Base-by-base conservation (phyloP, 1,284 basidiomycete species). In the Ustilago cynodontis region DNA sequence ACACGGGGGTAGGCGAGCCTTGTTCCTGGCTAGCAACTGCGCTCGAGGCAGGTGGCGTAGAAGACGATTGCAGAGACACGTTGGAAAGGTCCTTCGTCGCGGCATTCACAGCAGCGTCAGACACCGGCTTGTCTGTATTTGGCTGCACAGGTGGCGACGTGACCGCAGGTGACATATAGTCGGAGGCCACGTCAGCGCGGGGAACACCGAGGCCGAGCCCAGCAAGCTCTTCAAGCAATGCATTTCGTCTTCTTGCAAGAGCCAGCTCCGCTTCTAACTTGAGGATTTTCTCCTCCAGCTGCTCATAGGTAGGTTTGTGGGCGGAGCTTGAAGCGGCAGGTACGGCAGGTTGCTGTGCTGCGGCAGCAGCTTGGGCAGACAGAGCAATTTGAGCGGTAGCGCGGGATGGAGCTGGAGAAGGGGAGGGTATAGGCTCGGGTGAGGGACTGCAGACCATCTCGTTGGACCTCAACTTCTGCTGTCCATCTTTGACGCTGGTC, bases 201-300 rank as follows among this genome's bases (percentile, higher is more conserved):
- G 62, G 43, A 24, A 70, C 67, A 13, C 68, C 68, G 9, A 71
- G 45, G 1, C 73, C 73, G 0, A 76, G 54, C 11, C 74, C 69
- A 13, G 74, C 74, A 13, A 77, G 62, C 26, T 71, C 74, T 45
- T 77, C 74, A 29, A 77, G 33, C 14, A 77, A 37, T 13, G 53
- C 51, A 37, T 77, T 77, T 20, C 69, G 60, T 37, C 74, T 59
- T 7, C 65, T 61, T 29, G 74, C 69, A 1, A 77, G 59, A 3
- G 74, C 65, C 5, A 77, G 59, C 49, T 77, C 74, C 11, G 74
- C 74, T 33, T 77, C 74, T 16, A 77, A 65, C 41, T 69, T 68
- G 3, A 56, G 24, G 20, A 77, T 53, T 35, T 39, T 61, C 26
- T 77, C 65, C 29, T 77, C 74, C 0, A 77, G 74, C 35, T 77